Percentiles rank a stretch among this genome's conserved stretches.
These are phyloP conservation scores for Apodospora peruviana DNA, from an alignment of 495 filamentous ascomycete genomes.

Conservation along the genomic window DNA sequence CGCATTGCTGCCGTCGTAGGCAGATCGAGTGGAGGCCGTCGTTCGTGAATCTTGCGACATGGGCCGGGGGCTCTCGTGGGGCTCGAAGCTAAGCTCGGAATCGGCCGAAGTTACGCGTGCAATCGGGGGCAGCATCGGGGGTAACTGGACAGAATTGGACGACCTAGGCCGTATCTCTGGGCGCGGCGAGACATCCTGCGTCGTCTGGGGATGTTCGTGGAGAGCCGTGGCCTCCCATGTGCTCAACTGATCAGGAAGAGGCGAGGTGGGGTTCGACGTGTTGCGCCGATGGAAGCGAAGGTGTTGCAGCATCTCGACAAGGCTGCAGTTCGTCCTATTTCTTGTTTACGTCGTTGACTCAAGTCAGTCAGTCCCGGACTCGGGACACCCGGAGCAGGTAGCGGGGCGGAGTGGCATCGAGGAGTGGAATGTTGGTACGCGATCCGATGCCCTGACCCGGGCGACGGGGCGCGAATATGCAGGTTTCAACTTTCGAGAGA, in stretches of 20 bases:
- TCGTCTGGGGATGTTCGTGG: slow-evolving; percentile 30
- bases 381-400: not conserved
- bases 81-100: slow-evolving; percentile 12
- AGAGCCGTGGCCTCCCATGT: slow-evolving; percentile 31
- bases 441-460: not conserved
- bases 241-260: slow-evolving; percentile 35
- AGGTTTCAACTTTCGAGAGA: too few species aligned
- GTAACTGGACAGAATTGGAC: slow-evolving; percentile 26
- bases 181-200: slow-evolving; percentile 32
- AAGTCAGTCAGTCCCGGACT: not conserved
- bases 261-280: slow-evolving; percentile 48
- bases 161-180: slow-evolving; percentile 36
- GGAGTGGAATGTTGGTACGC: not conserved
- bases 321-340: not conserved
- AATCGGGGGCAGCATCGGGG: slow-evolving; percentile 43
- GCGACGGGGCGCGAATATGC: too few species aligned
- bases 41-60: slow-evolving; percentile 22
- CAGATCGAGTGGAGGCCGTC: slow-evolving; percentile 14
- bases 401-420: not conserved
- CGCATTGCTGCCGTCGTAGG: slow-evolving; percentile 21
- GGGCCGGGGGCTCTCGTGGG: slow-evolving; percentile 11
- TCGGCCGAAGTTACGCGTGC: slow-evolving; percentile 38
- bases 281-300: slow-evolving; percentile 49
- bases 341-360: too few species aligned
- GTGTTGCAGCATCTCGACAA: slow-evolving; percentile 44